phyloP scores from a whole-genome alignment of 495 filamentous ascomycete genomes.

The Hyaloscypha hepaticicola region DNA sequence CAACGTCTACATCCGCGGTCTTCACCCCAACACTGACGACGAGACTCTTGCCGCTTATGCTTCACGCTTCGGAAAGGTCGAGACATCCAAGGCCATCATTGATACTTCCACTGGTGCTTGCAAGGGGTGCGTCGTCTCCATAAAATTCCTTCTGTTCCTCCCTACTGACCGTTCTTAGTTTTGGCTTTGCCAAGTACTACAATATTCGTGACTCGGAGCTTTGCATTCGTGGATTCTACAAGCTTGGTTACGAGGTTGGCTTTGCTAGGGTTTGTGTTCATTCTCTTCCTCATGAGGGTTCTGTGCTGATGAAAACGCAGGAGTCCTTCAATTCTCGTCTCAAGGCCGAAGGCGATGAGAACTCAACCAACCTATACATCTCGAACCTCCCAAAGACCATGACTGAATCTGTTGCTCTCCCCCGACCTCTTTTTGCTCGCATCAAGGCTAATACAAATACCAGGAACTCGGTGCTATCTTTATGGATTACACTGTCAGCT shows the following conservation, averaged over 20 bases:
- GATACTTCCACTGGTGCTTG: constrained; percentile 86
- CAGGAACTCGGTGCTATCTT: constrained; percentile 78
- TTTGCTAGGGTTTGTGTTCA: constrained; percentile 74
- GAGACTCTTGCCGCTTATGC: constrained; percentile 82
- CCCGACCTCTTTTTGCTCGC: neutral
- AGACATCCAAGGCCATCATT: constrained; percentile 96
- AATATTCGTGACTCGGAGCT: constrained; percentile 85
- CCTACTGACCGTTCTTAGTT: constrained; percentile 49
- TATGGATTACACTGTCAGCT: constrained; percentile 77
- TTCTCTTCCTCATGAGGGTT: constrained; percentile 17
- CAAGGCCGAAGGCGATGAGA: constrained; percentile 81
- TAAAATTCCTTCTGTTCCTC: neutral
- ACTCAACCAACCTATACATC: constrained; percentile 93
- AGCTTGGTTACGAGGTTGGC: constrained; percentile 91
- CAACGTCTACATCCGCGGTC: constrained; percentile 96
- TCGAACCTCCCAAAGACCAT: constrained; percentile 90
- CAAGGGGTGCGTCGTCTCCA: constrained; percentile 71
- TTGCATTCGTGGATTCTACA: constrained; percentile 94
- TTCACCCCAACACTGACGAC: constrained; percentile 92
- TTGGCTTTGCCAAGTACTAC: constrained; percentile 93
- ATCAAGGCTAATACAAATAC: constrained; percentile 8
- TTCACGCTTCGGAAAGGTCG: constrained; percentile 81
- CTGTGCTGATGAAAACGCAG: constrained; percentile 43
- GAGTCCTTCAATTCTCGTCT: constrained; percentile 96
- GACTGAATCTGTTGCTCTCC: constrained; percentile 73